Evolutionary conservation across 768 basidiomycete genomes (phyloP).

Genomic region (Trametes maxima): DNA sequence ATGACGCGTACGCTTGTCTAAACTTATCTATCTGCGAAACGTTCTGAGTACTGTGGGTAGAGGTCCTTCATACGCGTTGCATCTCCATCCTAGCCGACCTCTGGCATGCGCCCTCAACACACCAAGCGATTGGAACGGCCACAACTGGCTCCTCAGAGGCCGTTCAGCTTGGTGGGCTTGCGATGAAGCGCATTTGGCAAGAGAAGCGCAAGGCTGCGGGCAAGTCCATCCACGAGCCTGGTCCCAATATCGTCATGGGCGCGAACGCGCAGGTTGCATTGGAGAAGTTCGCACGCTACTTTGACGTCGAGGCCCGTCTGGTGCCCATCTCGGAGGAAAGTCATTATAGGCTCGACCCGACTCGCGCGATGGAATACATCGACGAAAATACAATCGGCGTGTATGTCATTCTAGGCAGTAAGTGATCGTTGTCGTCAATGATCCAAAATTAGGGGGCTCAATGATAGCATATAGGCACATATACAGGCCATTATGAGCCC

Average conservation of each 20-base stretch:
- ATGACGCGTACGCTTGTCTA: constrained; percentile 44
- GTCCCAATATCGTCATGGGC: constrained; percentile 66
- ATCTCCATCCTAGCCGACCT: constrained; percentile 64
- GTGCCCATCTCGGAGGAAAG: constrained; percentile 65
- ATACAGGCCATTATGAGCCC: constrained; percentile 67
- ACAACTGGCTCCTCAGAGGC: constrained; percentile 75
- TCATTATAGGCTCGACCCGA: constrained; percentile 77
- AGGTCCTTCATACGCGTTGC: constrained; percentile 47
- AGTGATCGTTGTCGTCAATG: constrained; percentile 1
- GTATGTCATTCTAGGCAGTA: constrained; percentile 61
- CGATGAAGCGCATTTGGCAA: constrained; percentile 75
- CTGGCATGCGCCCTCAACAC: constrained; percentile 62
- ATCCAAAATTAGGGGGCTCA: neutral
- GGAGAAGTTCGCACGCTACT: constrained; percentile 71
- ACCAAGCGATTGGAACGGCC: constrained; percentile 64
- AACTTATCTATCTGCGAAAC: neutral
- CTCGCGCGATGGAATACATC: constrained; percentile 62
- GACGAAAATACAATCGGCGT: constrained; percentile 77
- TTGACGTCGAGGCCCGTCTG: constrained; percentile 64
- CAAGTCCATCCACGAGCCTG: constrained; percentile 66
- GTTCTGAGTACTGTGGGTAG: constrained; percentile 23
- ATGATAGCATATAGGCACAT: constrained; percentile 34
- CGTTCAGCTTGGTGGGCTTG: constrained; percentile 71
- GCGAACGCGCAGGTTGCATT: constrained; percentile 72
- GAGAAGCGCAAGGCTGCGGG: constrained; percentile 64